Percentiles rank a stretch among this genome's conserved stretches.
phyloP scores from a whole-genome alignment of 768 basidiomycete species.

The Hericium alpestre region DNA sequence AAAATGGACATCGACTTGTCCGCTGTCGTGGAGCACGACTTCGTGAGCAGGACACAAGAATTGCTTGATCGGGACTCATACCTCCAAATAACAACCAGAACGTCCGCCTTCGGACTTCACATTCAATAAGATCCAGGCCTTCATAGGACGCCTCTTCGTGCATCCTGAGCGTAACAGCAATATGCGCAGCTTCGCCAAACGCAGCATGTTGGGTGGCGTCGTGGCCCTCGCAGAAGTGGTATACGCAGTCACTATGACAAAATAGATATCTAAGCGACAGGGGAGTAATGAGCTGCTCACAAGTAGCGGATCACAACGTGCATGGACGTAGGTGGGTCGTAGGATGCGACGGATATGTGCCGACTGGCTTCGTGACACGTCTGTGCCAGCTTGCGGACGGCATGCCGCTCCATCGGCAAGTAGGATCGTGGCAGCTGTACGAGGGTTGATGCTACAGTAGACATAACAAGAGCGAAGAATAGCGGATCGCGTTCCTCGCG shows the following conservation, averaged over 20 bases:
- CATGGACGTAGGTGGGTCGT: constrained; percentile 76
- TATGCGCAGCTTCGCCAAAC: constrained; percentile 79
- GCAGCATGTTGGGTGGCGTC: constrained; percentile 82
- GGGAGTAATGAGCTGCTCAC: constrained; percentile 33
- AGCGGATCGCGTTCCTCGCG: constrained; percentile 82
- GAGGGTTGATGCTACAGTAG: constrained; percentile 76
- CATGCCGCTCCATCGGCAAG: constrained; percentile 74
- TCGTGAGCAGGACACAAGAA: not conserved
- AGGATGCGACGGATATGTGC: constrained; percentile 68
- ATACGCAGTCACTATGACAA: constrained; percentile 56
- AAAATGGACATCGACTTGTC: constrained; percentile 87
- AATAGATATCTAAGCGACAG: constrained; percentile 1
- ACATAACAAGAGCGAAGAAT: constrained; percentile 87
- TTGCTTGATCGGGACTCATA: constrained; percentile 23
- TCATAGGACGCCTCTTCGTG: constrained; percentile 82
- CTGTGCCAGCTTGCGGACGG: constrained; percentile 78
- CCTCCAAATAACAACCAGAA: constrained; percentile 91
- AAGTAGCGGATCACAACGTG: constrained; percentile 85
- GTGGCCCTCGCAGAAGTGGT: constrained; percentile 83
- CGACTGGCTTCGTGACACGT: constrained; percentile 75
- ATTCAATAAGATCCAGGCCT: constrained; percentile 76
- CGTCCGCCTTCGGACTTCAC: constrained; percentile 72
- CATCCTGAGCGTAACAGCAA: constrained; percentile 73
- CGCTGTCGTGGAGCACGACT: constrained; percentile 31
- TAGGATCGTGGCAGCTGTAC: constrained; percentile 85